Conservation (phyloP, 2,329 filamentous ascomycete species). For the Aureobasidium zeae region DNA sequence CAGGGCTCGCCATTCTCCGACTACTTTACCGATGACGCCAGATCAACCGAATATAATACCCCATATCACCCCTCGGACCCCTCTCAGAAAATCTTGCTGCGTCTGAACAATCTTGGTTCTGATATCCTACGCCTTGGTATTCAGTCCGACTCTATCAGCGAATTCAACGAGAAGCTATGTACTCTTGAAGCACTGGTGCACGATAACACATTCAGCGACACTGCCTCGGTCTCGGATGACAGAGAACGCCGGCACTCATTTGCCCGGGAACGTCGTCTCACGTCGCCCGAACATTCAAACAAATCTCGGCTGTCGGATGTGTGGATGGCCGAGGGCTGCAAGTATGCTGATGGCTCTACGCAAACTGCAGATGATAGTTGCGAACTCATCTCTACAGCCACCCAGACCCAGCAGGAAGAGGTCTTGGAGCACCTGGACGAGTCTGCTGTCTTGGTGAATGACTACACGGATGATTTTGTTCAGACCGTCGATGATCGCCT, state of each 20-base stretch:
- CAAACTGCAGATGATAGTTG: neutral
- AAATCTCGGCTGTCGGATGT: slow-evolving; percentile 7
- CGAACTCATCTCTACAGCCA: neutral
- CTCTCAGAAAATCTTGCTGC: slow-evolving; percentile 29
- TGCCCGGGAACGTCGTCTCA: neutral
- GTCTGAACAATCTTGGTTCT: slow-evolving; percentile 30
- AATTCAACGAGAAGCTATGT: slow-evolving; percentile 19
- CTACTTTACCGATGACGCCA: slow-evolving; percentile 33
- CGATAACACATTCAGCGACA: slow-evolving; percentile 1
- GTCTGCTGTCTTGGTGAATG: slow-evolving; percentile 8
- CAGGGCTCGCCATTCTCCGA: slow-evolving; percentile 34
- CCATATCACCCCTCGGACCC: slow-evolving; percentile 21
- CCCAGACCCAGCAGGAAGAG: neutral
- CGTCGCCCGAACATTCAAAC: slow-evolving; percentile 2
- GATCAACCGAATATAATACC: slow-evolving; percentile 21
- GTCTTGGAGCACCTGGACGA: neutral
- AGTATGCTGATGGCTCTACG: slow-evolving; percentile 4
- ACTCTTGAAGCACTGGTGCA: slow-evolving; percentile 9
- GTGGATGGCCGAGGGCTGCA: slow-evolving; percentile 3
- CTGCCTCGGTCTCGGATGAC: neutral
- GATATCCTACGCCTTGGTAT: slow-evolving; percentile 27
- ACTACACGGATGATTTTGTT: neutral
- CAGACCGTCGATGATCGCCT: slow-evolving; percentile 21
- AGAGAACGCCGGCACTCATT: slow-evolving; percentile 10
- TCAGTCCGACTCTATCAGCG: slow-evolving; percentile 5